Percentiles rank a stretch among this genome's conserved stretches.
phyloP scores from a whole-genome alignment of 371 early-diverging fungal genomes.

The Rhizopus arrhizus region DNA sequence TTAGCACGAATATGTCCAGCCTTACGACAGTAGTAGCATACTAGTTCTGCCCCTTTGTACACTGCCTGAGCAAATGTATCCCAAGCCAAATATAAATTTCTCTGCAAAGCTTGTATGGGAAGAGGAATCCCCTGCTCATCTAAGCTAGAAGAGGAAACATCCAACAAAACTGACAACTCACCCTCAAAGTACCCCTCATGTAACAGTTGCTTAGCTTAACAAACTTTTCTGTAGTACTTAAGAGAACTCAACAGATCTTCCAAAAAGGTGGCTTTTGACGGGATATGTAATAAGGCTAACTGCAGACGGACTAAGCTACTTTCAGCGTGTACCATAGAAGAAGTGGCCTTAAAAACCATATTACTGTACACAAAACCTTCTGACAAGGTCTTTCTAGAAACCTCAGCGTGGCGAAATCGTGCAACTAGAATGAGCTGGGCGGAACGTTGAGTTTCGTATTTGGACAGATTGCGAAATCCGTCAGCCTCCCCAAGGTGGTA shows the following conservation, averaged over 20 bases:
- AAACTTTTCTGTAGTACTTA: slow-evolving; percentile 1
- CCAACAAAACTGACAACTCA: neutral
- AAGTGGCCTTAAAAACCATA: neutral
- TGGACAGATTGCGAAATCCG: neutral
- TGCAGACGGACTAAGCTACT: neutral
- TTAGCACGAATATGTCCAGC: slow-evolving; percentile 8
- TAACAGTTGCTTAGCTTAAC: neutral
- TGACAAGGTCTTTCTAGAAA: too few species aligned
- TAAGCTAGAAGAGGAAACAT: neutral
- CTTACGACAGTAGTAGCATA: slow-evolving; percentile 6
- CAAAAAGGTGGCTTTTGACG: neutral
- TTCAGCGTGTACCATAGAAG: neutral
- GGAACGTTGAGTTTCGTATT: too few species aligned
- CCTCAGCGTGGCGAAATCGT: too few species aligned
- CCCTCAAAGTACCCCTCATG: slow-evolving; percentile 5
- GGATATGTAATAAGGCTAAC: neutral
- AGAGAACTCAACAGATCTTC: too few species aligned
- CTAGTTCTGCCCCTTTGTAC: neutral
- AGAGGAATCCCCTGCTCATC: too few species aligned
- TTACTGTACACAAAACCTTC: neutral
- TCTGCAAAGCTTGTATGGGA: neutral
- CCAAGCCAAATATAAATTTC: neutral
- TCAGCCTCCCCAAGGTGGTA: neutral
- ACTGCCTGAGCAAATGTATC: neutral
- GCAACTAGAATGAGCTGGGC: too few species aligned